A percentile compares a stretch with the other conserved stretches of the same genome.
phyloP scores from a whole-genome alignment of 169 alveolate species.

The Pseudocohnilembus persalinus region DNA sequence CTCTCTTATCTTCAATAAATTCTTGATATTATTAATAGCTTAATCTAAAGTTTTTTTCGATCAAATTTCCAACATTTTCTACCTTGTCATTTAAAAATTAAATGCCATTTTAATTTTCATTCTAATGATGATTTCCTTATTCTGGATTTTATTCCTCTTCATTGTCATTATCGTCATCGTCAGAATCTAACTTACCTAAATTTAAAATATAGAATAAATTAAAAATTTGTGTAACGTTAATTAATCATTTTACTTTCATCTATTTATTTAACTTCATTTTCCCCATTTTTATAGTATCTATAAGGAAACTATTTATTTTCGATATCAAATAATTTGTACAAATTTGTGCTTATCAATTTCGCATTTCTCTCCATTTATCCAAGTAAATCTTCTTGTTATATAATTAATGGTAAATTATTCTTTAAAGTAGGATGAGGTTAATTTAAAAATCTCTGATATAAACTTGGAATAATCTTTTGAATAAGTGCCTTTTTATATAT shows the following conservation, averaged over 20 bases:
- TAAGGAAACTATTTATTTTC: neutral
- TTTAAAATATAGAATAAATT: no score
- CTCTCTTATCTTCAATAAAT: neutral
- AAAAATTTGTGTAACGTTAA: neutral
- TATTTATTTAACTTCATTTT: neutral
- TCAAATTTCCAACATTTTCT: neutral
- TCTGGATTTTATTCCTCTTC: no score
- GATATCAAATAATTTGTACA: neutral
- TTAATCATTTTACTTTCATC: neutral
- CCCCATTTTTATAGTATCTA: neutral
- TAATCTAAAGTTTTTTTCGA: neutral
- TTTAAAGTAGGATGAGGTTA: neutral
- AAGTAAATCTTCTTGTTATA: neutral
- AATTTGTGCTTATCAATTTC: neutral
- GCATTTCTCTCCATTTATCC: neutral
- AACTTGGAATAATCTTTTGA: neutral
- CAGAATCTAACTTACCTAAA: no score
- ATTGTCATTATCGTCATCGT: no score
- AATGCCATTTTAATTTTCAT: no score
- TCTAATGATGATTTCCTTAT: no score
- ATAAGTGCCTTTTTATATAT: neutral
- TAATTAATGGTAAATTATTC: neutral
- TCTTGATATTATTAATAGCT: neutral
- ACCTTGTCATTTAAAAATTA: neutral
- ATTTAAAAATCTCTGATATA: no score